phyloP scores from a whole-genome alignment of 78 protist species.

The Dictyostelium intermedium region DNA sequence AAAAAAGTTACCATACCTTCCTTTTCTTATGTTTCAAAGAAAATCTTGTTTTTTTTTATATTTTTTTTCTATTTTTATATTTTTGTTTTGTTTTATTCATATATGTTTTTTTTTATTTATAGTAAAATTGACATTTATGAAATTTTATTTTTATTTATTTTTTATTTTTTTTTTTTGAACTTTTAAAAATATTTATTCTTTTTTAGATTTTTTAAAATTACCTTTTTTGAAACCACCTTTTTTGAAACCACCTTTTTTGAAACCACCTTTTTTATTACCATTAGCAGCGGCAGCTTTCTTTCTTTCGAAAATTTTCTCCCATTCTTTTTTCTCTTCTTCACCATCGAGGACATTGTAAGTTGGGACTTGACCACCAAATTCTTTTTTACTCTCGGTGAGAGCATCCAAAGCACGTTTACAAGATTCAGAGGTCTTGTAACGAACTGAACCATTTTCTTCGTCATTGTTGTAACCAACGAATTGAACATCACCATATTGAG shows the following conservation, averaged over 20 bases:
- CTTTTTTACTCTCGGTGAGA: slow-evolving; percentile 27
- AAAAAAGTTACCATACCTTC: too few relatives aligned
- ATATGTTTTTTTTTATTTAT: background rate
- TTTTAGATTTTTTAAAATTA: too few relatives aligned
- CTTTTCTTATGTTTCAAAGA: too few relatives aligned
- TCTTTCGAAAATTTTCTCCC: background rate
- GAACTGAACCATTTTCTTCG: background rate
- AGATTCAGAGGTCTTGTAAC: slow-evolving; percentile 34
- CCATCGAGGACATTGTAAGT: slow-evolving; percentile 4
- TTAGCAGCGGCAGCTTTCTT: background rate
- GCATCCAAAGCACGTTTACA: slow-evolving; percentile 21
- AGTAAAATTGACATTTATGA: too few relatives aligned
- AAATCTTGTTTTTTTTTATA: too few relatives aligned
- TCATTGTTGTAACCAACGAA: background rate
- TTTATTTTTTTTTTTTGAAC: background rate
- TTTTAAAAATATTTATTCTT: background rate
- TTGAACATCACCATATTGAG: slow-evolving; percentile 41
- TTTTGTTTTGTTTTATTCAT: too few relatives aligned
- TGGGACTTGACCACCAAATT: slow-evolving; percentile 50
- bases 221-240: background rate
- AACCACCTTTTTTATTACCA: background rate
- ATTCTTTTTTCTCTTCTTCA: slow-evolving; percentile 56
- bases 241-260: background rate
- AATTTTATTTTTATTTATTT: background rate
- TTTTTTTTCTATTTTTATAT: too few relatives aligned